Percentiles rank a stretch among this genome's conserved stretches.
Conservation (phyloP, 2,329 filamentous ascomycete species). For the Fusarium albosuccineum region DNA sequence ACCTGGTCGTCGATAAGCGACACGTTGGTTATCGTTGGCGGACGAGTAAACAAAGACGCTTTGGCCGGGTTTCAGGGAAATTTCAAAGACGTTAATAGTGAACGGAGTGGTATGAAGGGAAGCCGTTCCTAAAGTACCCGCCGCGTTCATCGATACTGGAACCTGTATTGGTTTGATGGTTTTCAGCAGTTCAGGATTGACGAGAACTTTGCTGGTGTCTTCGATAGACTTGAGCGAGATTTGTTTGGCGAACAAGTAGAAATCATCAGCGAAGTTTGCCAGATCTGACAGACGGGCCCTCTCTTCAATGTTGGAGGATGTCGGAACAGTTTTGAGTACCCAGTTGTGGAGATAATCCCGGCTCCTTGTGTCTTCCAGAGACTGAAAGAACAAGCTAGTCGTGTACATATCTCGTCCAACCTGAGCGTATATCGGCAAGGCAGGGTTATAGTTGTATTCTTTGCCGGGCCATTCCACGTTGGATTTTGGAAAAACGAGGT, state of each 20-base stretch:
- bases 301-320: background rate
- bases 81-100: constrained; percentile 22
- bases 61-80: constrained; percentile 11
- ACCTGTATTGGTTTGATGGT: background rate
- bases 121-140: constrained; percentile 20
- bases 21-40: constrained; percentile 8
- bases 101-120: constrained; percentile 17
- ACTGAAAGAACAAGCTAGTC: constrained; percentile 27
- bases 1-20: constrained; percentile 22
- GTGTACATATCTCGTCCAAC: constrained; percentile 5
- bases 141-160: constrained; percentile 5
- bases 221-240: constrained; percentile 21
- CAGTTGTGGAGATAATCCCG: constrained; percentile 2
- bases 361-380: background rate
- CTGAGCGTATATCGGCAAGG: constrained; percentile 28
- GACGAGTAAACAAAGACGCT: constrained; percentile 9
- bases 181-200: constrained; percentile 3
- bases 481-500: constrained; percentile 21
- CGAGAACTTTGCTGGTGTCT: constrained; percentile 18
- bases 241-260: constrained; percentile 18
- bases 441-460: constrained; percentile 22
- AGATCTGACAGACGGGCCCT: constrained; percentile 20
- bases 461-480: constrained; percentile 27
- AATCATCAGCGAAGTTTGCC: background rate
- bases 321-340: constrained; percentile 11